Percentiles rank a stretch among this genome's conserved stretches.
These are phyloP conservation scores for Schizothecium vesticola DNA, from an alignment of 495 filamentous ascomycete species.

Conservation along the genomic window DNA sequence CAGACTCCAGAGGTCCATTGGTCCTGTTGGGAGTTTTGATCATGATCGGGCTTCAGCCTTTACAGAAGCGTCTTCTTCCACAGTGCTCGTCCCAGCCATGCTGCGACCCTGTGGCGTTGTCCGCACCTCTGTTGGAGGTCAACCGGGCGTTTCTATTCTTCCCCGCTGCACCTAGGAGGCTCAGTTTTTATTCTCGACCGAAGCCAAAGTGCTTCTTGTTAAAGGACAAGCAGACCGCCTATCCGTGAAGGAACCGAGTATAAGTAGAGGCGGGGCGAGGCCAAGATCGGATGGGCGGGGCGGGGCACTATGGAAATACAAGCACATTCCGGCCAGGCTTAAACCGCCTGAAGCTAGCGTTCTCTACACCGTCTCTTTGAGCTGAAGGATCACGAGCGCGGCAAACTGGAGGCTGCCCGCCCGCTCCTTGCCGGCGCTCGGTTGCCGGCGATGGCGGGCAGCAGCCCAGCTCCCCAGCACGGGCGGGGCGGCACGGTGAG, in stretches of 20 bases:
- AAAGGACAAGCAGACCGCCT: neutral
- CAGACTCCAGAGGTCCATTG: neutral
- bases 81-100: neutral
- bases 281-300: neutral
- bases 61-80: neutral
- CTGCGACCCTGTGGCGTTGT: neutral
- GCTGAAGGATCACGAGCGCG: slow-evolving; percentile 10
- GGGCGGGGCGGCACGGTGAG: neutral
- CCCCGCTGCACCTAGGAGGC: neutral
- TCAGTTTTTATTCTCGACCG: neutral
- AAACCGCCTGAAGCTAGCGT: neutral
- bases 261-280: neutral
- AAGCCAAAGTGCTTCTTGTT: neutral
- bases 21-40: neutral
- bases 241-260: neutral
- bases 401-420: neutral
- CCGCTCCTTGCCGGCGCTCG: neutral
- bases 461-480: neutral
- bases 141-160: neutral
- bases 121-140: neutral
- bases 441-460: neutral
- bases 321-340: neutral
- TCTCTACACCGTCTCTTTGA: slow-evolving; percentile 8
- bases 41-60: neutral
- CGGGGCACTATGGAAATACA: slow-evolving; percentile 2